These are phyloP conservation scores for Entomortierella lignicola DNA, from an alignment of 192 early-diverging fungal genomes.

Conservation along the genomic window DNA sequence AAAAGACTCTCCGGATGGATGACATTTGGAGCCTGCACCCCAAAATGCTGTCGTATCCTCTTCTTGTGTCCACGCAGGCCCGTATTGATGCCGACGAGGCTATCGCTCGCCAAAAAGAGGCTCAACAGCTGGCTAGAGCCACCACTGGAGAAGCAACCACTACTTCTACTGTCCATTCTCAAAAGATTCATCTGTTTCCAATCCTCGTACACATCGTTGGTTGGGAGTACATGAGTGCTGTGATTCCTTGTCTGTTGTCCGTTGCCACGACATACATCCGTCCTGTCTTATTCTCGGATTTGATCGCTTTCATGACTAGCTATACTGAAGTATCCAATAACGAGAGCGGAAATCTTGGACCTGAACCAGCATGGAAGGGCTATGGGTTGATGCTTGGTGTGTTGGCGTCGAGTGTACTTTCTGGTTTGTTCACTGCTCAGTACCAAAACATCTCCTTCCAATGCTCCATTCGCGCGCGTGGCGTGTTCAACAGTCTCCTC, in stretches of 20 bases:
- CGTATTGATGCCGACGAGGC: constrained; percentile 31
- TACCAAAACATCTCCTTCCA: constrained; percentile 27
- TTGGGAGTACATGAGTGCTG: constrained; percentile 13
- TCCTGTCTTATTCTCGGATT: constrained; percentile 17
- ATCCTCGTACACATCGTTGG: constrained; percentile 19
- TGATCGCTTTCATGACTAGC: constrained; percentile 23
- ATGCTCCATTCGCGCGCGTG: constrained; percentile 57
- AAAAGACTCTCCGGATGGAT: constrained; percentile 22
- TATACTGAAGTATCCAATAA: constrained; percentile 2
- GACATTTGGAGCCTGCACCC: constrained; percentile 45
- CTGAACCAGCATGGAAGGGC: constrained; percentile 15
- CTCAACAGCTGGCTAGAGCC: background rate
- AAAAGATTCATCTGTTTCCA: constrained; percentile 9
- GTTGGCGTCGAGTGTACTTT: constrained; percentile 1
- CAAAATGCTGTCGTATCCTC: constrained; percentile 34
- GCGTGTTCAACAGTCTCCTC: constrained; percentile 60
- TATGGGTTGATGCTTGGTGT: constrained; percentile 29
- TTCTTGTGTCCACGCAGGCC: constrained; percentile 21
- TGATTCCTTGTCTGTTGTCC: constrained; percentile 17
- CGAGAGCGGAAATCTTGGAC: background rate
- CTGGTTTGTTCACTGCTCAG: constrained; percentile 22
- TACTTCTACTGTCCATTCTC: background rate
- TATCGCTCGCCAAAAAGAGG: background rate
- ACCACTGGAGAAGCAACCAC: background rate
- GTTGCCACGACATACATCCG: constrained; percentile 8